Base-by-base conservation (phyloP, 306 rosid genomes). In the Trichosanthes cucumerina region DNA sequence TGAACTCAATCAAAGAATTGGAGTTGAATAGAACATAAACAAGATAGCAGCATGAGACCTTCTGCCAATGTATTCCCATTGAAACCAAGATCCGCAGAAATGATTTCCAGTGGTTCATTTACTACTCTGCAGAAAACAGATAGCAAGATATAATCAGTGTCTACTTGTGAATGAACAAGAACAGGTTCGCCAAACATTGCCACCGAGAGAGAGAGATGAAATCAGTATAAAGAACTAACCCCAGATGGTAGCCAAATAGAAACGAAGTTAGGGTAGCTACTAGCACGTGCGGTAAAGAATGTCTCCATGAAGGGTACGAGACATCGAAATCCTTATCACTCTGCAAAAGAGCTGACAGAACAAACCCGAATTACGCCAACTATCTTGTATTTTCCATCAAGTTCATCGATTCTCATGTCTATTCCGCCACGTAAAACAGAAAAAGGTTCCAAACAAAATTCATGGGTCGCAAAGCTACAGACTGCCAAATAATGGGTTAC, bases 21-120 rank as follows among this genome's bases (percentile, higher is more conserved):
- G 44, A 77, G 70, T 54, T 65, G 69, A 64, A 41, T 56, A 86
- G 34, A 81, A 34, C 18, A 46, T 41, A 63, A 34, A 82, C n/a
- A 14, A 28, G 74, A 66, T 60, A 79, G 74, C 75, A 26, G 28
- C 21, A 79, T 58, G 47, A 78, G 79, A 92, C 98, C 98, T 92
- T 95, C 98, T 60, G 97, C 96, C 90, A 95, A 26, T 73, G 97
- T 88, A 87, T 91, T 92, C 62, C 98, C 98, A 64, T 57, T 87
- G 88, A 95, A 95, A 80, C 97, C 97, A 82, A 95, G 98, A 87
- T 92, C 98, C 69, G 33, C 34, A 80, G 98, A 89, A 80, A 95
- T 95, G 87, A 89, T 90, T 86, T 92, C 98, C 43, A 95, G 93
- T 23, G 98, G 98, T 87, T 95, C 98, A 82, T 95, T 95, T 75